phyloP scores from a whole-genome alignment of 805 yeast species.

The Cyberlindnera bimundalis region DNA sequence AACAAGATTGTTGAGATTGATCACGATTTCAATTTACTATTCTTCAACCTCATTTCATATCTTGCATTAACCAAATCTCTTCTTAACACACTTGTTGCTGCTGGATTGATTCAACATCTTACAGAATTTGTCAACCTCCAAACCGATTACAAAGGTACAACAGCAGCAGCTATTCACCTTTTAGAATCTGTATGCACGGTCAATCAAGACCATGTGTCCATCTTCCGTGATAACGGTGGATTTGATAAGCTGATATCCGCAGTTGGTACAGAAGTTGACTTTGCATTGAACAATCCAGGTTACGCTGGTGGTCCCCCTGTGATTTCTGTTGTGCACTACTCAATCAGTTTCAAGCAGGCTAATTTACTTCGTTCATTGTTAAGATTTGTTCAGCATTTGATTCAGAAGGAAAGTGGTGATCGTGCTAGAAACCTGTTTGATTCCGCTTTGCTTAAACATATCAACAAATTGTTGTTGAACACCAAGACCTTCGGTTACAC shows the following conservation, averaged over 20 bases:
- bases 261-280: conserved; percentile 59
- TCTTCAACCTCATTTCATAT: conserved; percentile 62
- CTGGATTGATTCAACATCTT: conserved; percentile 70
- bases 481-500: conserved; percentile 65
- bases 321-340: conserved; percentile 46
- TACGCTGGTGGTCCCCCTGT: conserved; percentile 58
- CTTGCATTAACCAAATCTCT: conserved; percentile 55
- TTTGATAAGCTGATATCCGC: conserved; percentile 57
- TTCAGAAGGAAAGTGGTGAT: conserved; percentile 78
- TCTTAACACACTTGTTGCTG: conserved; percentile 57
- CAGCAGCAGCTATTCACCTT: conserved; percentile 62
- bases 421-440: conserved; percentile 82
- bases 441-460: conserved; percentile 64
- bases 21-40: conserved; percentile 44
- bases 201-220: conserved; percentile 47
- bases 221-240: conserved; percentile 67
- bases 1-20: conserved; percentile 37
- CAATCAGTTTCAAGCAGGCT: conserved; percentile 57
- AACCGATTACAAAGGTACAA: conserved; percentile 49
- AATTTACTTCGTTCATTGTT: conserved; percentile 55
- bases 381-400: conserved; percentile 58
- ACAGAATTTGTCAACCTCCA: conserved; percentile 56
- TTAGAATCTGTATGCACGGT: conserved; percentile 36
- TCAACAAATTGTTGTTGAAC: conserved; percentile 56
- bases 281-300: conserved; percentile 57